These are phyloP conservation scores for Lupinus albus DNA, from an alignment of 306 rosid species.

Conservation along the genomic window DNA sequence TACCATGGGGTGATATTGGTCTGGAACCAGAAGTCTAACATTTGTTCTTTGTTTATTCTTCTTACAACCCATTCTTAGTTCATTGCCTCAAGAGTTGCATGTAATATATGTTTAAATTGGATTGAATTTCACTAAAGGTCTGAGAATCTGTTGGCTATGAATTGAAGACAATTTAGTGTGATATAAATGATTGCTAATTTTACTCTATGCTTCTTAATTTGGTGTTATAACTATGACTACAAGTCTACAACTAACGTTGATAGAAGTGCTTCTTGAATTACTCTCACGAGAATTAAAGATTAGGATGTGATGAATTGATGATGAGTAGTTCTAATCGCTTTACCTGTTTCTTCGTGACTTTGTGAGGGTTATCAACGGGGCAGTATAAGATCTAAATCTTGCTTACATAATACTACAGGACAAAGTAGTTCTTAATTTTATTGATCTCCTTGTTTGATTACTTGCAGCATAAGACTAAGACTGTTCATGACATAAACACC, in stretches of 20 bases:
- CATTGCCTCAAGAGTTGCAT: neutral
- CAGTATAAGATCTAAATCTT: slow-evolving; percentile 15
- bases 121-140: neutral
- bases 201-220: neutral
- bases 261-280: neutral
- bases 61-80: slow-evolving; percentile 1
- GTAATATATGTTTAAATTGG: slow-evolving; percentile 24
- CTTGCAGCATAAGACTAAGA: neutral
- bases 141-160: slow-evolving; percentile 29
- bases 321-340: slow-evolving; percentile 9
- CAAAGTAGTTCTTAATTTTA: neutral
- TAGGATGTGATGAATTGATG: slow-evolving; percentile 8
- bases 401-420: neutral
- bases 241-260: too few species aligned
- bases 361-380: slow-evolving; percentile 10
- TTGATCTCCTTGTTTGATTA: neutral
- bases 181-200: slow-evolving; percentile 5
- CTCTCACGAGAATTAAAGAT: slow-evolving; percentile 11
- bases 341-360: neutral
- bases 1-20: slow-evolving; percentile 9
- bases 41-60: slow-evolving; percentile 19
- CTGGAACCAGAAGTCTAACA: slow-evolving; percentile 1
- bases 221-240: too few species aligned
- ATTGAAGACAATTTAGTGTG: neutral
- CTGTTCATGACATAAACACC: neutral